Percentiles rank a stretch among this genome's conserved stretches.
Evolutionary conservation across 169 alveolate genomes (phyloP).

Genomic region (Eimeria brunetti): DNA sequence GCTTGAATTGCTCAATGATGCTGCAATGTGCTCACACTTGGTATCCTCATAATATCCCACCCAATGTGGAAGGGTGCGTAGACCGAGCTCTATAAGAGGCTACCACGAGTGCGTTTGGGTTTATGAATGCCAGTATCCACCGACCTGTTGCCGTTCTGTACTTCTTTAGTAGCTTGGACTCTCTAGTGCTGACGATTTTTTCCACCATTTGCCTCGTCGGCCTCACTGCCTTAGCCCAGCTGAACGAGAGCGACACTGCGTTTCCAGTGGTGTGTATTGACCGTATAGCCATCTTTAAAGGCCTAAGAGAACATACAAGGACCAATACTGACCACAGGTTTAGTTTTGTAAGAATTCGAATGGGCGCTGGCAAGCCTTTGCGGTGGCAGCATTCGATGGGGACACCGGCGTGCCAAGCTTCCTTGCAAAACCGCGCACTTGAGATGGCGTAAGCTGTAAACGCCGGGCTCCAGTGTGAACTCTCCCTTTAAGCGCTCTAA

Average conservation of each 20-base stretch:
- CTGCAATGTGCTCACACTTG: background rate
- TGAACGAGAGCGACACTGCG: slow-evolving; percentile 43
- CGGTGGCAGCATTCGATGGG: slow-evolving; percentile 2
- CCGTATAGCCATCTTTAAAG: slow-evolving; percentile 36
- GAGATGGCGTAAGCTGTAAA: slow-evolving; percentile 65
- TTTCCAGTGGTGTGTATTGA: slow-evolving; percentile 64
- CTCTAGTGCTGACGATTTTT: background rate
- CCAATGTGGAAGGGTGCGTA: background rate
- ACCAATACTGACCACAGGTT: background rate
- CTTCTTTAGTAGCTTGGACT: background rate
- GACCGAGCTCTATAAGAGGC: background rate
- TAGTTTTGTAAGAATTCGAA: background rate
- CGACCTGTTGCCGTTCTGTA: slow-evolving; percentile 62
- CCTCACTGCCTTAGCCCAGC: slow-evolving; percentile 63
- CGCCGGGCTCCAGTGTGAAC: slow-evolving; percentile 50
- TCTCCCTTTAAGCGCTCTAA: slow-evolving; percentile 48
- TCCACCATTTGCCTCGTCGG: slow-evolving; percentile 59
- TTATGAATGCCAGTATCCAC: background rate
- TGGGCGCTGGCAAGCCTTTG: background rate
- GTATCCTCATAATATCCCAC: background rate
- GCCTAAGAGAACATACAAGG: background rate
- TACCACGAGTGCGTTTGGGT: background rate
- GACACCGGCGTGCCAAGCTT: background rate
- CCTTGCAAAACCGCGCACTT: slow-evolving; percentile 16
- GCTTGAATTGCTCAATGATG: no score